phyloP scores from a whole-genome alignment of 345 rosid species.

The Trapa bicornis region DNA sequence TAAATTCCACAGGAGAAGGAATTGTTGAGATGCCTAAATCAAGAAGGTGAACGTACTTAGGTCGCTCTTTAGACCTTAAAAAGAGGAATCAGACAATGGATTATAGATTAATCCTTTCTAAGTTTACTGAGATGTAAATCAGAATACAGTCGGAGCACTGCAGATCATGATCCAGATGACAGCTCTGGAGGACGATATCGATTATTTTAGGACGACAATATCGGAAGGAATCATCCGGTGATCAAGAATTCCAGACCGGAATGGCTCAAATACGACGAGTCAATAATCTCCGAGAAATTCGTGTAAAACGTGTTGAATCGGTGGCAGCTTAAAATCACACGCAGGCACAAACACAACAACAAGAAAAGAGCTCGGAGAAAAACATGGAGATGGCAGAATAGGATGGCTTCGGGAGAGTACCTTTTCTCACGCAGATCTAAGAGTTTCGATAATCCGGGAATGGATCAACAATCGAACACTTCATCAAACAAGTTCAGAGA shows the following conservation, averaged over 20 bases:
- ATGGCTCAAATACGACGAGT: neutral
- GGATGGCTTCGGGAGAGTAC: neutral
- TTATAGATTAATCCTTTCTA: neutral
- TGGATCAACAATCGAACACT: neutral
- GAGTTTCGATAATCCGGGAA: neutral
- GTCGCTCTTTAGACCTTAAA: neutral
- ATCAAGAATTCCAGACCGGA: neutral
- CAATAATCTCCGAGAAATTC: neutral
- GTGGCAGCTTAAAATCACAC: neutral
- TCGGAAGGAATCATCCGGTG: neutral
- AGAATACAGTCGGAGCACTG: neutral
- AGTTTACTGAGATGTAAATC: neutral
- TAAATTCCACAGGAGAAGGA: neutral
- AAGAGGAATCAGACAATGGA: neutral
- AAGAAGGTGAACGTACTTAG: neutral
- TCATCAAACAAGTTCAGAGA: too few species aligned
- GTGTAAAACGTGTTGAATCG: neutral
- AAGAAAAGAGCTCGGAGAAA: neutral
- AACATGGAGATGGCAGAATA: neutral
- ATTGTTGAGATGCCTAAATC: neutral
- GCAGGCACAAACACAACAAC: neutral
- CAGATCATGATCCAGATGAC: neutral
- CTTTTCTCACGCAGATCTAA: neutral
- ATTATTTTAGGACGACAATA: neutral
- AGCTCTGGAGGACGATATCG: neutral